Base-by-base conservation (phyloP, 306 rosid species). In the Cicer pinnatifidum region DNA sequence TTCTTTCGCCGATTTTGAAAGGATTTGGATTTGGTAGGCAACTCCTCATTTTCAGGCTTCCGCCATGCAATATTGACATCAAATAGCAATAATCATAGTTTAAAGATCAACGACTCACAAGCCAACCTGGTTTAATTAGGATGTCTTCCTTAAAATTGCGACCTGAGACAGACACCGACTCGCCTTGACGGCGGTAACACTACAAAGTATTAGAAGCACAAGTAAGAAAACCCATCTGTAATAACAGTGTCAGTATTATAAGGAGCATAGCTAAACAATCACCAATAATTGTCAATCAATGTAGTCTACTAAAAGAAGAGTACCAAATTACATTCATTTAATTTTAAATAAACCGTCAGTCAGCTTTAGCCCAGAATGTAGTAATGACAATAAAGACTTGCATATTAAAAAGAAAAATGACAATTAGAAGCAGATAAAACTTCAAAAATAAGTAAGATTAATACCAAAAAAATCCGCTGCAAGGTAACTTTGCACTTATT, bases 131-230 rank as follows among this genome's bases (percentile, higher is more conserved):
- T 87, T 94, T 94, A 10, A 88, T 82, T 52, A 94, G 69, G 66
- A 85, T 60, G 78, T 94, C 96, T 79, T 83, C 88, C 82, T 84
- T 89, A 76, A 94, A 94, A 84, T 94, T 83, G 78, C 98, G 97
- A 44, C 97, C 97, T 4, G 92, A 83, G 64, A 94, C 91, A 9
- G 98, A 91, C 59, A 91, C 86, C 0, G 98, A 94, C 75, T 94
- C 96, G 1, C 98, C 97, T 86, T 86, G 97, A 11, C 95, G 96
- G 6, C 97, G 97, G 75, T 88, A 94, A 79, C 98, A 94, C 98
- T 94, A 88, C 87, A 85, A 58, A 75, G 75, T 73, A 80, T 80
- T 81, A 47, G 40, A 65, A 76, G 53, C 48, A 62, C 39, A 6
- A 33, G 60, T 20, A 44, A 54, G 50, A 62, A 66, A 78, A 37